Evolutionary conservation across 1,139 yeast genomes (phyloP).

Genomic region (Zygoascus sp.): DNA sequence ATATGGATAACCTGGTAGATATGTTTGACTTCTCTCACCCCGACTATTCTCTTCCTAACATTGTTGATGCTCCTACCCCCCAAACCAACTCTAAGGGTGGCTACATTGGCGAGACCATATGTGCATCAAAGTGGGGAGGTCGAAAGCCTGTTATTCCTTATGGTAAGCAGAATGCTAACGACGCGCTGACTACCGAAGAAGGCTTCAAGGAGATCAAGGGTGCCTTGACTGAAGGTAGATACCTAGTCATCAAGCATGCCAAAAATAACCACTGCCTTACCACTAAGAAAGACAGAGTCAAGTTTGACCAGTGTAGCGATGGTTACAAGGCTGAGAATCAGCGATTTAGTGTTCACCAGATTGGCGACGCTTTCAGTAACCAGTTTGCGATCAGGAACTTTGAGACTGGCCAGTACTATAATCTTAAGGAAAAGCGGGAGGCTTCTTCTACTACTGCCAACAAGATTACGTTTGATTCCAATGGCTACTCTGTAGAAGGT

Average conservation of each 20-base stretch:
- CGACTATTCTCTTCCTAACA: constrained; percentile 19
- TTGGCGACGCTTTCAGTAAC: constrained; percentile 20
- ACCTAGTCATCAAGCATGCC: constrained; percentile 18
- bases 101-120: constrained; percentile 14
- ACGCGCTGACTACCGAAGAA: constrained; percentile 22
- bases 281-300: neutral
- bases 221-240: constrained; percentile 28
- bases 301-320: constrained; percentile 5
- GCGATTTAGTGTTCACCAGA: constrained; percentile 21
- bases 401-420: constrained; percentile 10
- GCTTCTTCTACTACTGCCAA: constrained; percentile 12
- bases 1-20: constrained; percentile 26
- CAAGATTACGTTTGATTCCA: constrained; percentile 15
- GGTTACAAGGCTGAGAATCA: constrained; percentile 14
- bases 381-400: constrained; percentile 18
- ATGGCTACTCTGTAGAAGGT: constrained; percentile 19
- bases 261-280: constrained; percentile 3
- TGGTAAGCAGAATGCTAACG: constrained; percentile 22
- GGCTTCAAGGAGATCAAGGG: constrained; percentile 28
- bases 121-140: constrained; percentile 14
- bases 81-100: constrained; percentile 14
- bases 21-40: constrained; percentile 26
- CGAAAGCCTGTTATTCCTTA: constrained; percentile 21
- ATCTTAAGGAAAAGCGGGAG: neutral
- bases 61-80: constrained; percentile 16